These are phyloP conservation scores for Penicillium sp. DNA, from an alignment of 2,329 filamentous ascomycete genomes.

Conservation along the genomic window DNA sequence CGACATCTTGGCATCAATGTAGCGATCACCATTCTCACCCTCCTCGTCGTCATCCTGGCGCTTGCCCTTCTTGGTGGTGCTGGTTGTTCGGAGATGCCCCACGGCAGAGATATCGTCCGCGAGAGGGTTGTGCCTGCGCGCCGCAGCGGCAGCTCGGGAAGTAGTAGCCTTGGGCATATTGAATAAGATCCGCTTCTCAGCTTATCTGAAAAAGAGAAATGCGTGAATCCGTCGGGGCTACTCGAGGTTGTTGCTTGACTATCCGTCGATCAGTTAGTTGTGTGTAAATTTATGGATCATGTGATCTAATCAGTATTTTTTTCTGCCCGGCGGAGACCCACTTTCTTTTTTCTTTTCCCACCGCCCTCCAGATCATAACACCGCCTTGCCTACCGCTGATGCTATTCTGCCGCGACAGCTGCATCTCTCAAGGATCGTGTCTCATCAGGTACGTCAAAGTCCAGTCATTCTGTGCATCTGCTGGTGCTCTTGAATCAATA, in stretches of 20 bases:
- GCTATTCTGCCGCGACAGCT: slow-evolving; percentile 14
- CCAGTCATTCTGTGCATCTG: not conserved
- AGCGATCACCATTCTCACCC: slow-evolving; percentile 68
- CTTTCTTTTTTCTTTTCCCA: slow-evolving; percentile 15
- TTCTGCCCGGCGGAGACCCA: slow-evolving; percentile 40
- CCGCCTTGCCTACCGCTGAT: slow-evolving; percentile 16
- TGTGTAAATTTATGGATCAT: slow-evolving; percentile 46
- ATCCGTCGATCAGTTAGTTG: slow-evolving; percentile 32
- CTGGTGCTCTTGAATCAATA: not conserved
- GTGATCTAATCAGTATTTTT: slow-evolving; percentile 39
- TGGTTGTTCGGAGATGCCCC: slow-evolving; percentile 72
- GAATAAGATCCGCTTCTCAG: slow-evolving; percentile 1
- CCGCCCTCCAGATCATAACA: slow-evolving; percentile 15
- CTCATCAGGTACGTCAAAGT: not conserved
- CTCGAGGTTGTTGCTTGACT: not conserved
- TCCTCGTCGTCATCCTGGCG: slow-evolving; percentile 61
- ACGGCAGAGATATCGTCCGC: slow-evolving; percentile 82
- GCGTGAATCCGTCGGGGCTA: slow-evolving; percentile 1
- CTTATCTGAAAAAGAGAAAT: slow-evolving; percentile 1
- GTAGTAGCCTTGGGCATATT: slow-evolving; percentile 80
- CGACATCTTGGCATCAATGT: slow-evolving; percentile 86
- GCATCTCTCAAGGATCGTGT: slow-evolving; percentile 12
- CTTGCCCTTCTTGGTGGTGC: slow-evolving; percentile 70
- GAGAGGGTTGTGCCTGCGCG: slow-evolving; percentile 84
- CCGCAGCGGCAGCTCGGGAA: slow-evolving; percentile 60